These are phyloP conservation scores for Kwoniella mangroviensis DNA, from an alignment of 768 basidiomycete genomes.

Conservation along the genomic window DNA sequence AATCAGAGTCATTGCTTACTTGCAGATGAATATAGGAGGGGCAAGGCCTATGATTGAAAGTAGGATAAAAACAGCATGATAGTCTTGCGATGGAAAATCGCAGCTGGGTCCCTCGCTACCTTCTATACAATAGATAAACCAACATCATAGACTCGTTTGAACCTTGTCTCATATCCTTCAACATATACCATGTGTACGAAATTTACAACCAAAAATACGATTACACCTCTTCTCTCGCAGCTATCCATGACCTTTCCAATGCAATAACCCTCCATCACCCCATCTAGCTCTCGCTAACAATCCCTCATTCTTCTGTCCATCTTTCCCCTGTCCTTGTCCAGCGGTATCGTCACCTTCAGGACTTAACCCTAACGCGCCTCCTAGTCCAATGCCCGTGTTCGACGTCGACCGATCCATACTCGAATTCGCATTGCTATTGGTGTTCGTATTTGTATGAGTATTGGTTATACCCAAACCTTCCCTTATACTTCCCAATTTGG, in stretches of 20 bases:
- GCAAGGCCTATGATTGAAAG: too few species aligned
- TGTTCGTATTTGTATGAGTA: neutral
- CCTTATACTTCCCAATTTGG: constrained; percentile 26
- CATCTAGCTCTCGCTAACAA: constrained; percentile 26
- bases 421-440: neutral
- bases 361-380: constrained; percentile 12
- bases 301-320: constrained; percentile 14
- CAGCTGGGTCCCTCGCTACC: too few species aligned
- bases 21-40: too few species aligned
- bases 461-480: constrained; percentile 12
- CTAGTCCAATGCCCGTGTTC: neutral
- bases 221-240: neutral
- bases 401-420: neutral
- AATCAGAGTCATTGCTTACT: too few species aligned
- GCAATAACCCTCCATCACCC: constrained; percentile 30
- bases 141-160: neutral
- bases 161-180: neutral
- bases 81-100: too few species aligned
- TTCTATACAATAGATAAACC: too few species aligned
- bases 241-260: constrained; percentile 26
- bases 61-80: too few species aligned
- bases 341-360: constrained; percentile 19
- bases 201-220: neutral
- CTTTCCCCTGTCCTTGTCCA: neutral
- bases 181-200: neutral